Percentiles rank a stretch among this genome's conserved stretches.
phyloP scores from a whole-genome alignment of 1,139 yeast species.

The Yamadazyma blattariae region DNA sequence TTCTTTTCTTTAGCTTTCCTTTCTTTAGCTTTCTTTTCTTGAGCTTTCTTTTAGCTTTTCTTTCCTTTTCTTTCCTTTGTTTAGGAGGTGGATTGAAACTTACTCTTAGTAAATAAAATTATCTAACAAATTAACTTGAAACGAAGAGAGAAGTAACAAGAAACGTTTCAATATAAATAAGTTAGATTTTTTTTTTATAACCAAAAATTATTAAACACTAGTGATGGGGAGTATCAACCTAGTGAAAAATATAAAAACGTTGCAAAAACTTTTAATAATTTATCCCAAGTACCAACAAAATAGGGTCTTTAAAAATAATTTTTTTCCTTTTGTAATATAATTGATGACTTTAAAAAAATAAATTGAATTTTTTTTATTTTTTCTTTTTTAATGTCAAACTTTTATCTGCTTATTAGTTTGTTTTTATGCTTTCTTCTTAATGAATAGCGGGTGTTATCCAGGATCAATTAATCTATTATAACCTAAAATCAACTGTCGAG shows the following conservation, averaged over 20 bases:
- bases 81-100: constrained; percentile 39
- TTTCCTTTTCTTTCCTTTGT: neutral
- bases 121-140: constrained; percentile 20
- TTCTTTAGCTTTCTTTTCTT: constrained; percentile 2
- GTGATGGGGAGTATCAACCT: constrained; percentile 36
- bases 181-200: constrained; percentile 13
- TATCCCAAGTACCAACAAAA: constrained; percentile 1
- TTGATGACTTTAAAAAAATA: too few relatives aligned
- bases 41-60: constrained; percentile 15
- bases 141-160: constrained; percentile 53
- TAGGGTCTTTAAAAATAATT: too few relatives aligned
- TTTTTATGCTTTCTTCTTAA: too few relatives aligned
- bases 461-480: constrained; percentile 37
- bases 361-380: too few relatives aligned
- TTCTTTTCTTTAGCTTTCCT: constrained; percentile 10
- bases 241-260: constrained; percentile 24
- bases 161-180: constrained; percentile 38
- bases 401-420: too few relatives aligned
- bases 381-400: too few relatives aligned
- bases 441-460: constrained; percentile 32
- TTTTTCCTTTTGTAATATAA: too few relatives aligned
- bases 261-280: neutral
- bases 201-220: constrained; percentile 25
- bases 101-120: constrained; percentile 30
- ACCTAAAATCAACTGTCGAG: constrained; percentile 34